Evolutionary conservation across 106 monocot genomes (phyloP), one percentile per base, ranked within the genome.

Genomic region (Cymbidium sinense): DNA sequence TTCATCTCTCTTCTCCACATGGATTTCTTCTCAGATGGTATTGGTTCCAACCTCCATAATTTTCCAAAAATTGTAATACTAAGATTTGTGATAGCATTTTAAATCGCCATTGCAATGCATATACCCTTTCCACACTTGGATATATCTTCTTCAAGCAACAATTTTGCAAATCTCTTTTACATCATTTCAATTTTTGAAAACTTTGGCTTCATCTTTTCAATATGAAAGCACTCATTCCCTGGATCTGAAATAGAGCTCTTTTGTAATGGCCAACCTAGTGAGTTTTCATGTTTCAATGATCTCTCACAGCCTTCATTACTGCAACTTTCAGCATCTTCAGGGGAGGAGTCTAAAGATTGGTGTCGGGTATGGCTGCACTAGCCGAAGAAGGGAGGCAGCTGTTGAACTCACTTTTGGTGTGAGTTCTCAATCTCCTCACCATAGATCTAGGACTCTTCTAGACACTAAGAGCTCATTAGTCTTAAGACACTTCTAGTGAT

Each of bases 111-210:
- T 50, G 96, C 96, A 29, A 87, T 91, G 77, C 91, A 90, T 25
- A 91, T 93, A 18, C 96, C 96, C 77, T 96, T 91, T 47, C 96
- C 96, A 64, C 86, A 87, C n/a, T 93, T 93, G 17, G 96, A 96
- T 93, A 96, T 96, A 76, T 96, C 96, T 86, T 96, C 96, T 74
- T 93, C 96, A 61, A 96, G 91, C 75, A 96, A 74, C 77, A 96
- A 67, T 62, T 96, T 96, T 23, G 96, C 84, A 80, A 93, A 96
- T 69, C 93, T 93, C 84, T 96, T 91, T 85, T 90, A 93, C 96
- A 96, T 96, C 93, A 96, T 86, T 55, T 96, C 96, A 34, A 90
- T 80, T 27, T 96, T 93, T 31, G 67, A 67, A 15, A 28, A 10
- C 3, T 67, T 67, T 17, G 67, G 67, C 28, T 30, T 67, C 29